Conservation (phyloP, 805 yeast species). For the Candida loeiensis region DNA sequence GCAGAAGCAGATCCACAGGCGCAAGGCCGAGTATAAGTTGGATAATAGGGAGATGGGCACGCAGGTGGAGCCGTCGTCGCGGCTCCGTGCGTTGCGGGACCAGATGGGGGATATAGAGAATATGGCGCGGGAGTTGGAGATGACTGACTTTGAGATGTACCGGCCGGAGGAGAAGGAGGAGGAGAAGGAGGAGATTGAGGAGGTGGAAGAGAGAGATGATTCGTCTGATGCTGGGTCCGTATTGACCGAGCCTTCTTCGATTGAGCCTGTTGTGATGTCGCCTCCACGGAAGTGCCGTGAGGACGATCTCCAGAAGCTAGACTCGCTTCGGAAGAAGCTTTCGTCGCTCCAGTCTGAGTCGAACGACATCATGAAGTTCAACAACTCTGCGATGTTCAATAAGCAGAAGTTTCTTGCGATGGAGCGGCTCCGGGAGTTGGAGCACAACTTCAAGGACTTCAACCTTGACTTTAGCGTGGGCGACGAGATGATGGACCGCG, state of each 20-base stretch:
- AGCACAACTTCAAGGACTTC: constrained; percentile 60
- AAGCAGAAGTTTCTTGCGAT: constrained; percentile 64
- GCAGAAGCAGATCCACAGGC: constrained; percentile 44
- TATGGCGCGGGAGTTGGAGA: constrained; percentile 82
- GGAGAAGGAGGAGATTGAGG: neutral
- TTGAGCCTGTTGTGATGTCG: constrained; percentile 23
- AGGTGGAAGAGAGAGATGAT: constrained; percentile 3
- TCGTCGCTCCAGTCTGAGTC: constrained; percentile 68
- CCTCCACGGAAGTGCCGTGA: constrained; percentile 40
- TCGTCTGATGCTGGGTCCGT: constrained; percentile 8
- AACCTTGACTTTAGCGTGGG: constrained; percentile 47
- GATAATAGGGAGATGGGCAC: constrained; percentile 48
- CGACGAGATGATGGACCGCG: constrained; percentile 14
- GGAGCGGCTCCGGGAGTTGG: constrained; percentile 69
- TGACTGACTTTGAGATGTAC: constrained; percentile 66
- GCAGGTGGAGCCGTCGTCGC: constrained; percentile 69
- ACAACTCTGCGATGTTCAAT: constrained; percentile 55
- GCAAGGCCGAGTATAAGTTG: constrained; percentile 44
- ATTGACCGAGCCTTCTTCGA: constrained; percentile 4
- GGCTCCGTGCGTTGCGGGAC: constrained; percentile 70
- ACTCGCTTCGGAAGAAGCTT: constrained; percentile 52
- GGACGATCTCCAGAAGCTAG: constrained; percentile 55
- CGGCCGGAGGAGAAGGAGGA: constrained; percentile 11
- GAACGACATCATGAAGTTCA: constrained; percentile 69
- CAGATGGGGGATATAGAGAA: constrained; percentile 81